Base-by-base conservation (phyloP, 202 grass and related monocot genomes). In the Saccharum hybrid region DNA sequence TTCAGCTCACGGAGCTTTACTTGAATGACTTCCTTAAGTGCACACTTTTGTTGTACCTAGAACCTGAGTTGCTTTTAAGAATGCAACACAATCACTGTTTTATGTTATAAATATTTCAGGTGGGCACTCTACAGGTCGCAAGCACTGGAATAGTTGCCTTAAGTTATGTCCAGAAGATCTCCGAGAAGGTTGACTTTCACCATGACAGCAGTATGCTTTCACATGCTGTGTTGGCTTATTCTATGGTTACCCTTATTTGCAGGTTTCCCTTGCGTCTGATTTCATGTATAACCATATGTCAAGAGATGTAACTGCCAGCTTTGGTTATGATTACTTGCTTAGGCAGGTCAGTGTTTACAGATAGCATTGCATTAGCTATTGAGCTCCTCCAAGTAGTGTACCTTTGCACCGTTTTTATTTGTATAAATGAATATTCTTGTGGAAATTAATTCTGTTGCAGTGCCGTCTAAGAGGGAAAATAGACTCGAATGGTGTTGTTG, bases 281-380 rank as follows among this genome's bases (percentile, higher is more conserved):
- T 99, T 99, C 61, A 99, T 99, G 93, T 99, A 99, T 86, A 99
- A 99, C 74, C 96, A 99, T 76, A 94, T 92, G 89, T 90, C 96
- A 28, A 92, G 82, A 75, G 96, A 99, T 22, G 93, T 96, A 68
- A 96, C 89, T 81, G 92, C 96, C 30, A 99, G 91, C 59, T 92
- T 99, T 88, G 96, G 93, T 81, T 99, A 96, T 78, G 96, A 99
- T 84, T 99, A 99, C 77, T 92, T 99, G 30, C 96, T 99, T 87
- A 92, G 93, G 80, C 96, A 99, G 85, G 91, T 92, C 75, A 84
- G 72, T 88, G 31, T 60, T 10, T 84, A 26, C 31, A 23, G 31
- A 15, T 67, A 68, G 42, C 64, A 79, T 54, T 75, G 56, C 56
- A 59, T 84, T 83, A 33, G 21, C 49, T 83, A 42, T 22, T 79